Evolutionary conservation across 345 rosid genomes (phyloP), one percentile per base, ranked within the genome.

Genomic region (Dovyalis caffra): DNA sequence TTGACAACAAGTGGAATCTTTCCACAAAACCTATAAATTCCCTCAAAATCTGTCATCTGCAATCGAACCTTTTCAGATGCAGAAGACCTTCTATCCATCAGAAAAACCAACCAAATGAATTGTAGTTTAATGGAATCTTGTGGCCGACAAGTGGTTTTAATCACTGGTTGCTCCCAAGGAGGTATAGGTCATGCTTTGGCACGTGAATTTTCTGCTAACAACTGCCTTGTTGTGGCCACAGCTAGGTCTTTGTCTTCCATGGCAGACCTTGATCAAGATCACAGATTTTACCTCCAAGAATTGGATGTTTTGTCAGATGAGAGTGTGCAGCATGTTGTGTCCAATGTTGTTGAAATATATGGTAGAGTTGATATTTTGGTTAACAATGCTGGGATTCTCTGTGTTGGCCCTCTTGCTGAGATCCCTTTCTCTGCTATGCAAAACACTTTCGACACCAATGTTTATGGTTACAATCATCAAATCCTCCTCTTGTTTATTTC

Each of bases 131-230:
- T 87, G 93, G 90, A 78, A 32, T 73, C 53, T n/a, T 37, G 60
- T 32, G 75, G 61, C 33, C 74, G 68, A 43, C 87, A 87, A 63
- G 96, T 92, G 81, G 95, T 94, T 37, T 73, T 94, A 49, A 86
- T 94, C 63, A 89, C 97, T 2, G 97, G 98, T 12, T 94, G 97
- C 76, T 80, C 89, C 7, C 80, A 87, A 34, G 98, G 98, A 66
- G 97, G 98, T 0, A 94, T 94, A 2, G 97, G 98, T 9, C 87
- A 94, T 68, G 97, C 93, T 4, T 81, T 94, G 82, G 97, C 98
- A 1, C 88, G 77, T 23, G 97, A 88, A 70, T 94, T 94, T 76
- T 87, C 95, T 0, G 83, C 83, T 34, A 86, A 79, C 0, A 85
- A 82, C 21, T 92, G 93, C 82, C 80, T 57, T 10, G 98, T 94